phyloP scores from a whole-genome alignment of 2,329 filamentous ascomycete species.

The Pseudonectria buxi region DNA sequence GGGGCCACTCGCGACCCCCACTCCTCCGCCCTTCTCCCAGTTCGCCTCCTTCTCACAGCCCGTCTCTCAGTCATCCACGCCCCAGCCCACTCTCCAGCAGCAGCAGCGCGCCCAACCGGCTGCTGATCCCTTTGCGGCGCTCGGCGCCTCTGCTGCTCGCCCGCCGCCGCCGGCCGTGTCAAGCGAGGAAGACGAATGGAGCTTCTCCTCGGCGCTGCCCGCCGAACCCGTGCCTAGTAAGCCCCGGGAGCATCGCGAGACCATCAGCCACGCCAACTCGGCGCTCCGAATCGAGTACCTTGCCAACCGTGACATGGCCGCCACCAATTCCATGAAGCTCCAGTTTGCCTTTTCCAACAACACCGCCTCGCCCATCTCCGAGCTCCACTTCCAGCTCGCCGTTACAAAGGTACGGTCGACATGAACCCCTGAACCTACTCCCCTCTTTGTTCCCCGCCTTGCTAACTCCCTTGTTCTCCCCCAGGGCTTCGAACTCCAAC shows the following conservation, averaged over 20 bases:
- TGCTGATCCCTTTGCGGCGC: slow-evolving; percentile 47
- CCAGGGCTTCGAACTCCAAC: slow-evolving; percentile 71
- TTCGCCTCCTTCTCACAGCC: slow-evolving; percentile 51
- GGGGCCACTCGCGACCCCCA: slow-evolving; percentile 32
- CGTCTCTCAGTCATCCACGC: slow-evolving; percentile 46
- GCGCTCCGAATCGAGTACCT: slow-evolving; percentile 65
- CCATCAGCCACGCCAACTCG: slow-evolving; percentile 57
- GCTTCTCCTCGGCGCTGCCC: slow-evolving; percentile 81
- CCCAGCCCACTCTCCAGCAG: slow-evolving; percentile 42
- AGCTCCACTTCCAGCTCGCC: slow-evolving; percentile 85
- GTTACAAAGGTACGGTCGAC: slow-evolving; percentile 84
- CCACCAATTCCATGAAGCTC: slow-evolving; percentile 57
- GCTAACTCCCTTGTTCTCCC: slow-evolving; percentile 3
- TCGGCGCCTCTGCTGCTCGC: slow-evolving; percentile 28
- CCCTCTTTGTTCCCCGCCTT: background rate
- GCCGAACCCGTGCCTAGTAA: slow-evolving; percentile 38
- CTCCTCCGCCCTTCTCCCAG: slow-evolving; percentile 44
- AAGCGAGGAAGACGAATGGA: slow-evolving; percentile 84
- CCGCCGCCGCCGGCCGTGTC: slow-evolving; percentile 23
- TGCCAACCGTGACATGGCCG: slow-evolving; percentile 51
- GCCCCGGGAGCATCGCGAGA: slow-evolving; percentile 55
- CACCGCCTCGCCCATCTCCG: slow-evolving; percentile 61
- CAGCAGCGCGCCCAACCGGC: slow-evolving; percentile 41
- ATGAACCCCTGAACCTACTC: background rate
- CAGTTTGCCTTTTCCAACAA: slow-evolving; percentile 80